Base-by-base conservation (phyloP, 1,139 yeast species). In the Yamadazyma spencermartinsiae region DNA sequence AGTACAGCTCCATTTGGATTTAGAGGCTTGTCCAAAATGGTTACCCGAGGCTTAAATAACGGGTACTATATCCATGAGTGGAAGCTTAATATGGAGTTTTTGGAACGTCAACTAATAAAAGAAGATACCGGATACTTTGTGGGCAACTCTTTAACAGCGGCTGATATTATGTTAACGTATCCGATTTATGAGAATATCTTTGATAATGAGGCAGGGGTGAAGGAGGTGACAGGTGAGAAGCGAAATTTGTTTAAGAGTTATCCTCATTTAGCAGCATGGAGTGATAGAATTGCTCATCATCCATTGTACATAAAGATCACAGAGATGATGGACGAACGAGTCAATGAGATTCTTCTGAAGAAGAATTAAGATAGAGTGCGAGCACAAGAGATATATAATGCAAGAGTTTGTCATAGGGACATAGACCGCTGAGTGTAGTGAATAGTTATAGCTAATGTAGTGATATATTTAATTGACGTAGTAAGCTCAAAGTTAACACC, bases 121-220 rank as follows among this genome's bases (percentile, higher is more conserved):
- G 65, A 71, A 35, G 68, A 68, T 17, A 63, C 69, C 9, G 78
- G 77, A 0, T 76, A 49, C 58, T 77, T 80, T 52, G 82, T 78
- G 9, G 81, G 81, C 2, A 68, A 75, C 41, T 66, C 66, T 42
- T 59, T 81, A 37, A 66, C 81, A 1, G 85, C 71, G 2, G 87
- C 86, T 2, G 88, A 82, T 51, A 65, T 82, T 35, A 69, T 79
- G 16, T 53, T 76, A 38, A 63, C 68, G 16, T 76, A 70, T 58
- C 78, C 79, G 0, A 43, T 70, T 18, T 60, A 61, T 43, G 76
- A 70, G 45, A 69, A 68, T 42, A 49, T 68, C 2, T 69, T 70
- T 45, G 74, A 69, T 46, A 70, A 70, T 44, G 67, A 62, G 41
- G 60, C 51, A 2, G 72, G 68, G 2, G 63, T 66, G 3, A 51